Evolutionary conservation across 2,329 filamentous ascomycete genomes (phyloP), one percentile per base, ranked within the genome.

Genomic region (Penicillium concentricum): DNA sequence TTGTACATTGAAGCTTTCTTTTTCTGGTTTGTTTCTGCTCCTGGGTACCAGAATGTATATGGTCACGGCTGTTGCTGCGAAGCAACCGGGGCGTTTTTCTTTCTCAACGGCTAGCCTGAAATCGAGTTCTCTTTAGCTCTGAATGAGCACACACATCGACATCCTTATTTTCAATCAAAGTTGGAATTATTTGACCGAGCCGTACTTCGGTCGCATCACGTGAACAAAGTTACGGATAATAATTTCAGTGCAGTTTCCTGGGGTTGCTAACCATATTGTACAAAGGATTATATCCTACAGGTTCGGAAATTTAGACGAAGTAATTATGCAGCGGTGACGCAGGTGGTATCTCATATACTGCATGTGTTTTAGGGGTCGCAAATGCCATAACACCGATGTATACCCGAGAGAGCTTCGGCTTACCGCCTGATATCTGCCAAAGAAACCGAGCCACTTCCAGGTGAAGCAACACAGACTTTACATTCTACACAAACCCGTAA

Each of bases 81-180:
- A 56, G 56, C 51, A 56, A 51, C 54, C 28, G 42, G 56, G 60
- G 61, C 61, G 54, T 63, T 59, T 59, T 53, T 24, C 41, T 46
- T 45, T 47, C 44, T 22, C 26, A 37, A 39, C 18, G 34, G 12
- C 34, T 49, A 46, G 9, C 13, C n/a, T 39, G 34, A 35, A 51
- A 26, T 55, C 34, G 34, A 50, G 3, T 39, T 49, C 12, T 22
- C 12, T 42, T 35, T 34, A 20, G 52, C 37, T 38, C 30, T 34
- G 28, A 22, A 24, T 43, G 43, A 53, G 30, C 38, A 35, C 12
- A 4, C 20, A 45, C 20, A 26, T 18, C 8, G 2, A n/a, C 15
- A 15, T 34, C 15, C 41, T 26, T 15, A 18, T 22, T 28, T 32
- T 30, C 20, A 41, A 43, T 26, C 20, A 20, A 52, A 26, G 16